Conservation (phyloP, 139 green algal genomes). For the Tetradesmus lagerheimii region DNA sequence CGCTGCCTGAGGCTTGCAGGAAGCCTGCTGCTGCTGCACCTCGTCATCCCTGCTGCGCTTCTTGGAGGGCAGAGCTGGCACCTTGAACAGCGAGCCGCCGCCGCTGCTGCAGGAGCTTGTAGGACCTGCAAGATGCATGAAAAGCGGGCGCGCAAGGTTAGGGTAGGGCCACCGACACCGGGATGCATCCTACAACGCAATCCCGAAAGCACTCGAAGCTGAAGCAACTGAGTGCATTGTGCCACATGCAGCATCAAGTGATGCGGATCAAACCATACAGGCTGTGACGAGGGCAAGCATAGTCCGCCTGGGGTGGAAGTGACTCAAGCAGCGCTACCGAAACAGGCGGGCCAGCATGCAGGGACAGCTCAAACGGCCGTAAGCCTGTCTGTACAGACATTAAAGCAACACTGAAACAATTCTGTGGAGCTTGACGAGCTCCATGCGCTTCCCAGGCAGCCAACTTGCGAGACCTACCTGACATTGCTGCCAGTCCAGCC, state of each 20-base stretch:
- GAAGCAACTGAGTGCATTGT: neutral
- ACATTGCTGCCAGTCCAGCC: neutral
- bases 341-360: neutral
- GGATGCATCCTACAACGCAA: neutral
- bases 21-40: constrained; percentile 24
- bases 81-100: constrained; percentile 13
- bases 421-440: neutral
- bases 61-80: constrained; percentile 31
- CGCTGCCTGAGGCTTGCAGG: neutral
- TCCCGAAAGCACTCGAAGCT: neutral
- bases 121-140: neutral
- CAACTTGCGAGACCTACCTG: neutral
- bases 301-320: neutral
- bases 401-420: neutral
- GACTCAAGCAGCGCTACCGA: neutral
- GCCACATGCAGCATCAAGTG: neutral
- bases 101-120: neutral
- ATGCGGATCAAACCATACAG: neutral
- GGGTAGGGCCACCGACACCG: neutral
- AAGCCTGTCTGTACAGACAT: neutral
- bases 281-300: neutral
- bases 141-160: neutral
- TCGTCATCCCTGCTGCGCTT: constrained; percentile 11
- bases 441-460: neutral
- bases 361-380: neutral